Evolutionary conservation across 345 rosid species (phyloP).

Genomic region (Syzygium aqueum): DNA sequence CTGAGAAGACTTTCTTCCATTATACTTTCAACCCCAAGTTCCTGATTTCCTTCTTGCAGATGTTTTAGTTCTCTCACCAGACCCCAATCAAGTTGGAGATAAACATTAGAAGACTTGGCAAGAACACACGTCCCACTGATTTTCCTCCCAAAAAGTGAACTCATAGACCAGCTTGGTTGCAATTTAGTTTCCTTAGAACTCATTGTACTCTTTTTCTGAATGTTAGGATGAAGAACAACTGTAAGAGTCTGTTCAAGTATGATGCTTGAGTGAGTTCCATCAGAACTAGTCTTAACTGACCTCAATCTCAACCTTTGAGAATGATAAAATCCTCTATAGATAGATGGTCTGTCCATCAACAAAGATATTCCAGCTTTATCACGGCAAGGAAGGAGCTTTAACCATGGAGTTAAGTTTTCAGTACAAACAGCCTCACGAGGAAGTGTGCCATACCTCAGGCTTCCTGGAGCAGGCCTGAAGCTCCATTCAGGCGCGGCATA

Average conservation of each 20-base stretch:
- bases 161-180: conserved; percentile 82
- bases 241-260: conserved; percentile 79
- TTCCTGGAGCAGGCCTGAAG: conserved; percentile 46
- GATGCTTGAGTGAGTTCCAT: conserved; percentile 42
- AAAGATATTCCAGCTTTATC: conserved; percentile 80
- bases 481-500: conserved; percentile 83
- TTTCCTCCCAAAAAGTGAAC: conserved; percentile 77
- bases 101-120: conserved; percentile 64
- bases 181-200: conserved; percentile 18
- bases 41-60: conserved; percentile 19
- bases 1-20: conserved; percentile 17
- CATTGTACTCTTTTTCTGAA: conserved; percentile 5
- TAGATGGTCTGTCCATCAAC: conserved; percentile 85
- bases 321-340: conserved; percentile 87
- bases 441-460: conserved; percentile 73
- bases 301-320: conserved; percentile 75
- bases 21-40: conserved; percentile 2
- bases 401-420: conserved; percentile 97
- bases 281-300: conserved; percentile 19
- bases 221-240: conserved; percentile 61
- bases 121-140: conserved; percentile 60
- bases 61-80: conserved; percentile 28
- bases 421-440: conserved; percentile 99
- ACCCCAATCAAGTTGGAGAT: conserved; percentile 61
- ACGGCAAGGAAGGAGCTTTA: conserved; percentile 94